A percentile compares a stretch with the other conserved stretches of the same genome.
These are phyloP conservation scores for Suhomyces sp. DNA, from an alignment of 805 yeast species.

Conservation along the genomic window DNA sequence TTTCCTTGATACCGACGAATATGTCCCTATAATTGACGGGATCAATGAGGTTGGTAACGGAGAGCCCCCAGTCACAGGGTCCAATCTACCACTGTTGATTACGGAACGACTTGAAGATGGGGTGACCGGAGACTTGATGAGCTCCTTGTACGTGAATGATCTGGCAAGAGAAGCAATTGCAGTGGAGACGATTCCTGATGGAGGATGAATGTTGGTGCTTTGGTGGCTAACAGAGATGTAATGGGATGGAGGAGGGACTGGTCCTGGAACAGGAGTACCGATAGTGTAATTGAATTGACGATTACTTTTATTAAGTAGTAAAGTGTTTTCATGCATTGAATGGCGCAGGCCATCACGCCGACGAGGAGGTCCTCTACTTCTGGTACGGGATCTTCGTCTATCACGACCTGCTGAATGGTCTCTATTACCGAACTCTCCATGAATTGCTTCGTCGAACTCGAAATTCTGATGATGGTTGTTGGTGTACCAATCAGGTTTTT, in stretches of 20 bases:
- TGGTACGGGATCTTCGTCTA: neutral
- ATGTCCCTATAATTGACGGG: slow-evolving; percentile 41
- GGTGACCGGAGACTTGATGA: slow-evolving; percentile 4
- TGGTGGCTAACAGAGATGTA: slow-evolving; percentile 13
- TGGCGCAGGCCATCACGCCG: neutral
- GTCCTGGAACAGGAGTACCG: too few relatives aligned
- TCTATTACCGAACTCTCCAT: too few relatives aligned
- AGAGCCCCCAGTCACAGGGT: slow-evolving; percentile 10
- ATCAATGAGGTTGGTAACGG: slow-evolving; percentile 34
- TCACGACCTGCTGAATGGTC: too few relatives aligned
- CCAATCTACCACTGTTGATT: slow-evolving; percentile 1
- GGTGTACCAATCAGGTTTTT: slow-evolving; percentile 42
- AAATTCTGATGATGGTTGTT: slow-evolving; percentile 11
- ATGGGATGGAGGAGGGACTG: slow-evolving; percentile 17
- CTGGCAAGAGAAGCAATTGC: slow-evolving; percentile 17
- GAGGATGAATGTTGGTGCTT: slow-evolving; percentile 1
- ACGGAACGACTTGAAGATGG: neutral
- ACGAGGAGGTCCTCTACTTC: too few relatives aligned
- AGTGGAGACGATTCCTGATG: slow-evolving; percentile 12
- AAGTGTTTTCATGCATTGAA: neutral
- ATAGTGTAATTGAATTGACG: too few relatives aligned
- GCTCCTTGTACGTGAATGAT: slow-evolving; percentile 11
- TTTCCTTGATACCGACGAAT: slow-evolving; percentile 36
- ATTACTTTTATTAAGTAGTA: too few relatives aligned
- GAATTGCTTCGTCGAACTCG: neutral